A percentile compares a stretch with the other conserved stretches of the same genome.
Evolutionary conservation across 2,329 filamentous ascomycete species (phyloP).

Genomic region (Verticillium dahliae): DNA sequence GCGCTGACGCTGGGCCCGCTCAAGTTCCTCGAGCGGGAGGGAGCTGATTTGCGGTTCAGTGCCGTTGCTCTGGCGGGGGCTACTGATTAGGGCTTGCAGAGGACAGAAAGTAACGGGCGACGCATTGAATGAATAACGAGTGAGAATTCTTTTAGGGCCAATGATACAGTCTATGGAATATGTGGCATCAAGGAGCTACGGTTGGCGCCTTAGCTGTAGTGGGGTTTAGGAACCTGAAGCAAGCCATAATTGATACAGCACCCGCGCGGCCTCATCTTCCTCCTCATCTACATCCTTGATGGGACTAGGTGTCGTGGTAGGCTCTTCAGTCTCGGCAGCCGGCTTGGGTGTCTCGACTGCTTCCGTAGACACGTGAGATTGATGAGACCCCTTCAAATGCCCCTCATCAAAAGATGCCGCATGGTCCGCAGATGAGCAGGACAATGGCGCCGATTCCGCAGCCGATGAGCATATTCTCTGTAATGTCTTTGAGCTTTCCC

Average conservation of each 20-base stretch:
- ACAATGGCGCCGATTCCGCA: not conserved
- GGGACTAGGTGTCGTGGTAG: not conserved
- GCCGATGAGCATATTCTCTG: not conserved
- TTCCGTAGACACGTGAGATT: not conserved
- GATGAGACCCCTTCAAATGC: not conserved
- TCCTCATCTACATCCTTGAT: not conserved
- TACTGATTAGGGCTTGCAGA: conserved; percentile 29
- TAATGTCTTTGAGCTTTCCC: not conserved
- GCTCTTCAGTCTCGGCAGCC: not conserved
- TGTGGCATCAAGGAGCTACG: not conserved
- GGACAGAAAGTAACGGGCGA: too few relatives aligned
- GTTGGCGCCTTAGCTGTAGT: not conserved
- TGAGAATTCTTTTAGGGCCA: not conserved
- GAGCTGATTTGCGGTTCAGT: conserved; percentile 51
- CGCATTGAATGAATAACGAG: too few relatives aligned
- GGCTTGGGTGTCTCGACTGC: not conserved
- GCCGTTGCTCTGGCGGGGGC: conserved; percentile 49
- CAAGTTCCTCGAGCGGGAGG: conserved; percentile 50
- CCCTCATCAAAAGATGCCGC: not conserved
- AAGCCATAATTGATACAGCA: not conserved
- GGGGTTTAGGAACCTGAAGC: not conserved
- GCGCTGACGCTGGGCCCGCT: conserved; percentile 64
- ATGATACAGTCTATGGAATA: not conserved
- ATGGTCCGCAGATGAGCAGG: not conserved
- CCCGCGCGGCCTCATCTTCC: not conserved